A percentile compares a stretch with the other conserved stretches of the same genome.
phyloP scores from a whole-genome alignment of 164 flowering plant genomes.

The Cinnamomum micranthum region DNA sequence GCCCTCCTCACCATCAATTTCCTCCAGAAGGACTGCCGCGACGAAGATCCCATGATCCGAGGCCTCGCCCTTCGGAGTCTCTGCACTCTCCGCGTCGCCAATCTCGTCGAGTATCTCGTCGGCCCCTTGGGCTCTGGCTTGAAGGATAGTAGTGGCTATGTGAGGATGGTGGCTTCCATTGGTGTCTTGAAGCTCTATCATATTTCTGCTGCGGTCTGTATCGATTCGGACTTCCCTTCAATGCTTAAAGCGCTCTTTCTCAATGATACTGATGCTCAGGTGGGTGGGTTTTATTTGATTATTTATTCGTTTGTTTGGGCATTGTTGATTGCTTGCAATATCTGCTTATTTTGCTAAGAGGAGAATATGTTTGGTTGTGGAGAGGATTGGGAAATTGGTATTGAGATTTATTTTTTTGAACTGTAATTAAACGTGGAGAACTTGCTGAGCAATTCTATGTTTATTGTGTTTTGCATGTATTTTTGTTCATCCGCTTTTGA shows the following conservation, averaged over 20 bases:
- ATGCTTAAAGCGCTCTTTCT: slow-evolving; percentile 79
- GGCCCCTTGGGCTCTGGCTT: slow-evolving; percentile 92
- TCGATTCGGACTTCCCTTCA: slow-evolving; percentile 86
- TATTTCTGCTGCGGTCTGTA: slow-evolving; percentile 75
- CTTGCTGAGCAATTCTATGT: too few relatives aligned
- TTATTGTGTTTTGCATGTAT: too few relatives aligned
- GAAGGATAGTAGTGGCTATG: slow-evolving; percentile 80
- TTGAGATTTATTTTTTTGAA: too few relatives aligned
- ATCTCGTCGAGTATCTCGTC: slow-evolving; percentile 93
- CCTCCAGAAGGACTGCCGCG: slow-evolving; percentile 94
- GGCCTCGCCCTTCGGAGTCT: slow-evolving; percentile 94
- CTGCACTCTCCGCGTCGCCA: slow-evolving; percentile 75
- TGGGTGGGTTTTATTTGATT: slow-evolving; percentile 6
- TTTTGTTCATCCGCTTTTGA: too few relatives aligned
- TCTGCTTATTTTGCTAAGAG: too few relatives aligned
- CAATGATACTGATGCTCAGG: slow-evolving; percentile 86
- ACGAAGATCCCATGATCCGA: slow-evolving; percentile 96
- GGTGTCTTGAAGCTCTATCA: slow-evolving; percentile 92
- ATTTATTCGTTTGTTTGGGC: neutral
- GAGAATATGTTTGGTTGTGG: too few relatives aligned
- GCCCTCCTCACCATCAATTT: slow-evolving; percentile 94
- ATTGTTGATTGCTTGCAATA: neutral
- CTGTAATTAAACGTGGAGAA: too few relatives aligned
- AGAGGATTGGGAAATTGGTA: too few relatives aligned
- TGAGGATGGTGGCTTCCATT: slow-evolving; percentile 77